phyloP scores from a whole-genome alignment of 495 filamentous ascomycete genomes.

The Tirmania nivea region DNA sequence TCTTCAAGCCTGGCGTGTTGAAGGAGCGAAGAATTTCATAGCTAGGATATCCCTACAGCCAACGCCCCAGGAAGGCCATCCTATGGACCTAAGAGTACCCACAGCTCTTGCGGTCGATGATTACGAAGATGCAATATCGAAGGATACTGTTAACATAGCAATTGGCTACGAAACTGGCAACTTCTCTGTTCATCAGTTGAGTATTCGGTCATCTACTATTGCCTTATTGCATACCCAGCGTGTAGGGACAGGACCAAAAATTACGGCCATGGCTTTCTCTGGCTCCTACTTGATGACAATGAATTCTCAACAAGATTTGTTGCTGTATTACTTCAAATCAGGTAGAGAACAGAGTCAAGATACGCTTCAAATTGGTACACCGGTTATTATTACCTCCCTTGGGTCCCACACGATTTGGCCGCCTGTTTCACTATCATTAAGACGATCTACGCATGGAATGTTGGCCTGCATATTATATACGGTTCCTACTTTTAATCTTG shows the following conservation, averaged over 20 bases:
- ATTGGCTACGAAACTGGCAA: slow-evolving; percentile 60
- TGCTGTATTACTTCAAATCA: neutral
- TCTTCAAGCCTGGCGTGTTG: slow-evolving; percentile 58
- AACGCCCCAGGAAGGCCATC: neutral
- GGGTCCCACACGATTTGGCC: slow-evolving; percentile 60
- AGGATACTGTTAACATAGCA: slow-evolving; percentile 29
- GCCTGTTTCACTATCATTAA: slow-evolving; percentile 58
- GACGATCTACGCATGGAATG: slow-evolving; percentile 35
- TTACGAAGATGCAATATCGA: slow-evolving; percentile 17
- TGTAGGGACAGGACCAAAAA: slow-evolving; percentile 26
- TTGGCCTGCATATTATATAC: slow-evolving; percentile 73
- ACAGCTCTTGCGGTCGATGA: slow-evolving; percentile 48
- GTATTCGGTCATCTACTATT: slow-evolving; percentile 23
- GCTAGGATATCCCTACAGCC: slow-evolving; percentile 24
- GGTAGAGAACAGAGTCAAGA: slow-evolving; percentile 3
- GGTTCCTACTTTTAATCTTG: slow-evolving; percentile 39
- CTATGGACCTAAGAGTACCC: slow-evolving; percentile 23
- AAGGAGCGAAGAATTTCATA: slow-evolving; percentile 31
- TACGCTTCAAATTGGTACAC: slow-evolving; percentile 18
- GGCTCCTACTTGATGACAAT: slow-evolving; percentile 62
- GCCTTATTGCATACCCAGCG: slow-evolving; percentile 6
- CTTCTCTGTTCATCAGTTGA: slow-evolving; percentile 46
- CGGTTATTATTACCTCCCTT: slow-evolving; percentile 51
- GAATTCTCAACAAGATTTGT: slow-evolving; percentile 39
- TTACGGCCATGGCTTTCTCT: slow-evolving; percentile 55